Evolutionary conservation across 495 filamentous ascomycete genomes (phyloP).

Genomic region (Chaetomium tenue): DNA sequence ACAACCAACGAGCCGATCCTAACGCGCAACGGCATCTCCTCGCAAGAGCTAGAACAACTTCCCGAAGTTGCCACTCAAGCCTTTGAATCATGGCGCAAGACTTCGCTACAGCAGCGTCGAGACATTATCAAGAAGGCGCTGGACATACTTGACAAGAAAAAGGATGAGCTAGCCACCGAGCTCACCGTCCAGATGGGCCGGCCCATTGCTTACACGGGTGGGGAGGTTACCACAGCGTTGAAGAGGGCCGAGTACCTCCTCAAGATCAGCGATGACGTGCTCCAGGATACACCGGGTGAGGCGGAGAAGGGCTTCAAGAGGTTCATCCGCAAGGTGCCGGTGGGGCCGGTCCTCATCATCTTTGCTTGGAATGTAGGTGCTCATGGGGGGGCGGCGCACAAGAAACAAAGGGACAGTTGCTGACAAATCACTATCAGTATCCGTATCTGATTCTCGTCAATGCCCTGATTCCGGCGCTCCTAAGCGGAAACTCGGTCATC

Average conservation of each 20-base stretch:
- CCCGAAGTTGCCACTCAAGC: slow-evolving; percentile 65
- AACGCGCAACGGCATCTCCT: slow-evolving; percentile 66
- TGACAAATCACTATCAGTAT: slow-evolving; percentile 56
- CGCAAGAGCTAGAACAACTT: slow-evolving; percentile 63
- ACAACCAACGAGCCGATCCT: slow-evolving; percentile 75
- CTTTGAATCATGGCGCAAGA: slow-evolving; percentile 67
- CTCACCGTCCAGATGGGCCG: slow-evolving; percentile 93
- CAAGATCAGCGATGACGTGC: slow-evolving; percentile 69
- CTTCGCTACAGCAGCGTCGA: slow-evolving; percentile 64
- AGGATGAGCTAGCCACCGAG: slow-evolving; percentile 79
- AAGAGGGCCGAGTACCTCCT: slow-evolving; percentile 77
- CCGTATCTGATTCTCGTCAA: slow-evolving; percentile 91
- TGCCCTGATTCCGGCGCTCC: slow-evolving; percentile 79
- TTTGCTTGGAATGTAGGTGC: slow-evolving; percentile 90
- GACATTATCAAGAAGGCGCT: slow-evolving; percentile 75
- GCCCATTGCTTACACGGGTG: slow-evolving; percentile 78
- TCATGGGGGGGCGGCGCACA: neutral
- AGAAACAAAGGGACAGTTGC: neutral
- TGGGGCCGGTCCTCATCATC: slow-evolving; percentile 80
- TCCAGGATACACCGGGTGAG: slow-evolving; percentile 75
- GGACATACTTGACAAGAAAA: slow-evolving; percentile 59
- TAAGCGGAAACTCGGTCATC: slow-evolving; percentile 85
- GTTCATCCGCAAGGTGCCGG: slow-evolving; percentile 79
- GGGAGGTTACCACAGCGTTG: slow-evolving; percentile 78
- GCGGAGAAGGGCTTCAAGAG: slow-evolving; percentile 81